Evolutionary conservation across 1,284 basidiomycete genomes (phyloP).

Genomic region (Boletus mariae): DNA sequence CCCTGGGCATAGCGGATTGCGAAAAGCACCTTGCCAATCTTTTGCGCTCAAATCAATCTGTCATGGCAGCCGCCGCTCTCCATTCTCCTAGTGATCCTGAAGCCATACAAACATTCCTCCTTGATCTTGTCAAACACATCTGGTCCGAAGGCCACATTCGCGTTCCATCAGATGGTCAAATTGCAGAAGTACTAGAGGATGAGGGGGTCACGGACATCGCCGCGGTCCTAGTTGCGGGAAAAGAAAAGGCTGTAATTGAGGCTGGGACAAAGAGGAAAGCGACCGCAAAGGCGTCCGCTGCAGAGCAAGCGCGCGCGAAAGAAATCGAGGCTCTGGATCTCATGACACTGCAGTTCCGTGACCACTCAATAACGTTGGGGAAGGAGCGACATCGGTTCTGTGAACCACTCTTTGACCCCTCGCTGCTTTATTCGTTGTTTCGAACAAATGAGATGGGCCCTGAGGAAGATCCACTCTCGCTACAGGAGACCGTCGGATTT

Average conservation of each 20-base stretch:
- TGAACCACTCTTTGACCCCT: constrained; percentile 84
- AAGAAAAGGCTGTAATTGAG: constrained; percentile 79
- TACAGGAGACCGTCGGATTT: constrained; percentile 65
- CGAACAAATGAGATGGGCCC: constrained; percentile 11
- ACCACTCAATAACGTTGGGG: constrained; percentile 73
- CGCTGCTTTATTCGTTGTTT: constrained; percentile 40
- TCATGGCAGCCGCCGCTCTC: constrained; percentile 62
- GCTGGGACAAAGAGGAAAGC: constrained; percentile 74
- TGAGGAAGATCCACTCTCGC: constrained; percentile 35
- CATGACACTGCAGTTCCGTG: constrained; percentile 69
- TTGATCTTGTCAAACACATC: constrained; percentile 57
- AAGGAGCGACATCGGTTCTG: constrained; percentile 87
- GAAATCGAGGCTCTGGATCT: constrained; percentile 83
- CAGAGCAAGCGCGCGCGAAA: constrained; percentile 73
- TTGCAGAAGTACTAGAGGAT: constrained; percentile 59
- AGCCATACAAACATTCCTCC: constrained; percentile 45
- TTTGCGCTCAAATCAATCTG: constrained; percentile 59
- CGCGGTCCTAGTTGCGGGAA: constrained; percentile 75
- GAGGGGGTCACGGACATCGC: constrained; percentile 86
- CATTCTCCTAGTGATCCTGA: constrained; percentile 42
- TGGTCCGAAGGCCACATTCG: constrained; percentile 64
- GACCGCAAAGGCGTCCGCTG: constrained; percentile 70
- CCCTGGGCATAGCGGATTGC: constrained; percentile 73
- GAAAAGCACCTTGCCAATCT: constrained; percentile 72
- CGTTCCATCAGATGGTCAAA: constrained; percentile 69